Percentiles rank a stretch among this genome's conserved stretches.
Evolutionary conservation across 257 asterid genomes (phyloP).

Genomic region (Parsonsia alboflavescens): DNA sequence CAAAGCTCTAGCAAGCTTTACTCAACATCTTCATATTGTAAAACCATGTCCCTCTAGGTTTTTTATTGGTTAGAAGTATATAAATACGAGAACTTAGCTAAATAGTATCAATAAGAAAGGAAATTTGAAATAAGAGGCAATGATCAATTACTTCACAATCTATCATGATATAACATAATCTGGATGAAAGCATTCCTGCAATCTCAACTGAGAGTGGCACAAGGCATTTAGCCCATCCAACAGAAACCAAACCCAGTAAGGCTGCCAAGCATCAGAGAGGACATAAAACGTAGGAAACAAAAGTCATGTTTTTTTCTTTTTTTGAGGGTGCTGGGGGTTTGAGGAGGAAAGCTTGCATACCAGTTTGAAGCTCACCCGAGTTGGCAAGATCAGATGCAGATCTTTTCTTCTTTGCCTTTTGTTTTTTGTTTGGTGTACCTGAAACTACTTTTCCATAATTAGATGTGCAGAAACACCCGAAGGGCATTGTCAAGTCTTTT

Average conservation of each 20-base stretch:
- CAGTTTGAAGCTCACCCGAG: conserved; percentile 8
- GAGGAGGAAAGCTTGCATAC: conserved; percentile 14
- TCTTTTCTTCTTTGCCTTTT: conserved; percentile 27
- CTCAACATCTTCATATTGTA: not conserved
- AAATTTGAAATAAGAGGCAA: not conserved
- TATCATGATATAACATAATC: not conserved
- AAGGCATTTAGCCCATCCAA: conserved; percentile 2
- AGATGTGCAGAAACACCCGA: not conserved
- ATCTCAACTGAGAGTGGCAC: not conserved
- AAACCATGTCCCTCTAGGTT: not conserved
- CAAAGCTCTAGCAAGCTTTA: not conserved
- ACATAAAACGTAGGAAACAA: not conserved
- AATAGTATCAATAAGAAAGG: not conserved
- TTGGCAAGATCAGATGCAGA: conserved; percentile 26
- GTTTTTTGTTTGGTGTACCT: conserved; percentile 21
- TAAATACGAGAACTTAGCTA: not conserved
- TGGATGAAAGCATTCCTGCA: not conserved
- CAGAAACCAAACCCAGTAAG: not conserved
- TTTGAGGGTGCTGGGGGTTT: too few species aligned
- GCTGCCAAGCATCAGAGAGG: not conserved
- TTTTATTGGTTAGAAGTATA: not conserved
- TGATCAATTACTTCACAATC: not conserved
- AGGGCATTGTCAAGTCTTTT: not conserved
- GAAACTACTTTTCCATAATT: conserved; percentile 2
- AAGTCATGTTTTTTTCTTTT: not conserved